Evolutionary conservation across 2,329 filamentous ascomycete species (phyloP), one percentile per base, ranked within the genome.

Genomic region (Karstenula rhodostoma): DNA sequence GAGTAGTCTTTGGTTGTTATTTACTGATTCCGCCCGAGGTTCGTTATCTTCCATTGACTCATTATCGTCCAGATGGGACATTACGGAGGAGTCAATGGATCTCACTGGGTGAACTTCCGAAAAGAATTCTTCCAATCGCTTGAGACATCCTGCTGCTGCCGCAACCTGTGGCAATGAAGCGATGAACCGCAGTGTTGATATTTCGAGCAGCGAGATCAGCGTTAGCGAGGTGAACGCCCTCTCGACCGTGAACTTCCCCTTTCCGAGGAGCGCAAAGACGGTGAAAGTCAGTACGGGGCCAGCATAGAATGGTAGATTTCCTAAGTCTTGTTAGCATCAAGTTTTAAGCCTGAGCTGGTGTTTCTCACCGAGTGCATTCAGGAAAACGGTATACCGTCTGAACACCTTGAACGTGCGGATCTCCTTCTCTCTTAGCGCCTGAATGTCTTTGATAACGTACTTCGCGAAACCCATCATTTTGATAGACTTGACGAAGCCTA

Each of bases 281-380:
- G 73, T 74, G 44, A 81, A 79, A 4, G 79, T 77, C 40, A 78
- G 63, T 27, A 80, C 76, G 0, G 78, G 78, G 10, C 74, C 77
- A 56, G 44, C 56, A 32, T 53, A 43, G 25, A 29, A 48, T 55
- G 52, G 44, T 25, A 60, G 12, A 29, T 56, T 47, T 42, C 17
- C 59, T 60, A 22, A 12, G 10, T 12, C 8, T 22, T 44, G 42
- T 32, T 10, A 32, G 29, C 8, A 32, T 32, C 12, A 9, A 2
- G 12, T 9, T 32, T 6, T 10, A 32, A 29, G 29, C 29, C 29
- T 32, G 29, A 32, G 29, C 7, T 32, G 8, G 8, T 10, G 7
- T 9, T 32, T 32, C 29, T 32, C 29, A 56, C 43, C 48, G 50
- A 57, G 47, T 2, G 55, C 32, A 32, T 63, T 63, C 33, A 55